Conservation (phyloP, 192 early-diverging fungal genomes). For the Ramicandelaber brevisporus region DNA sequence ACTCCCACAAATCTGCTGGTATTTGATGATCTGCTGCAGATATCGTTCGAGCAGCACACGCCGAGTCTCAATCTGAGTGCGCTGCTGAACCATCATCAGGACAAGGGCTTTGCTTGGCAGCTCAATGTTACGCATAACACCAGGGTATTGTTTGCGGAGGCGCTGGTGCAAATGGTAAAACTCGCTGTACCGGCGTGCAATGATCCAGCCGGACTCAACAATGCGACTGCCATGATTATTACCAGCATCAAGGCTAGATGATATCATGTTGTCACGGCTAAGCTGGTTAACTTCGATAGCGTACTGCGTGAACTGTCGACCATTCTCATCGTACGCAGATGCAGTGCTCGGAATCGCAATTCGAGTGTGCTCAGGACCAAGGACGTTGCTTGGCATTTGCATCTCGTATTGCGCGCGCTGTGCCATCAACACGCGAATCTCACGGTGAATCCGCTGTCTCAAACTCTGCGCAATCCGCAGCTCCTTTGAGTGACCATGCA, state of each 20-base stretch:
- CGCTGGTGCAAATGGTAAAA: constrained; percentile 56
- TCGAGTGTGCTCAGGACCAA: constrained; percentile 19
- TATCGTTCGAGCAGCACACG: constrained; percentile 40
- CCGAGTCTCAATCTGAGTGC: constrained; percentile 38
- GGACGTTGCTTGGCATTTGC: constrained; percentile 27
- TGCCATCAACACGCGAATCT: constrained; percentile 25
- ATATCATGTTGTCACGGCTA: no score
- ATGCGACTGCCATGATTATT: no score
- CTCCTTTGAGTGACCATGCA: constrained; percentile 22
- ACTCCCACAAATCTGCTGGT: constrained; percentile 27
- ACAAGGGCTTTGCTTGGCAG: constrained; percentile 49
- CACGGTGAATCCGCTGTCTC: constrained; percentile 21
- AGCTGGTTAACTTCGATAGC: no score
- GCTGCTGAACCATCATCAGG: constrained; percentile 32
- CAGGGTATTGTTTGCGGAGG: constrained; percentile 23
- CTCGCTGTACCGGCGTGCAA: constrained; percentile 60
- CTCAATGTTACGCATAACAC: constrained; percentile 29
- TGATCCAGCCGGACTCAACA: constrained; percentile 36
- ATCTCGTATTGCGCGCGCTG: constrained; percentile 34
- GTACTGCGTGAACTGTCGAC: neutral
- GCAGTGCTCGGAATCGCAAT: constrained; percentile 16
- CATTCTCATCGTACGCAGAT: neutral
- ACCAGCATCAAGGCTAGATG: no score
- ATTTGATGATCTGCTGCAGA: constrained; percentile 25
- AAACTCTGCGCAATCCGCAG: constrained; percentile 34